These are phyloP conservation scores for Daucus carota DNA, from an alignment of 129 eudicot species.

Conservation along the genomic window DNA sequence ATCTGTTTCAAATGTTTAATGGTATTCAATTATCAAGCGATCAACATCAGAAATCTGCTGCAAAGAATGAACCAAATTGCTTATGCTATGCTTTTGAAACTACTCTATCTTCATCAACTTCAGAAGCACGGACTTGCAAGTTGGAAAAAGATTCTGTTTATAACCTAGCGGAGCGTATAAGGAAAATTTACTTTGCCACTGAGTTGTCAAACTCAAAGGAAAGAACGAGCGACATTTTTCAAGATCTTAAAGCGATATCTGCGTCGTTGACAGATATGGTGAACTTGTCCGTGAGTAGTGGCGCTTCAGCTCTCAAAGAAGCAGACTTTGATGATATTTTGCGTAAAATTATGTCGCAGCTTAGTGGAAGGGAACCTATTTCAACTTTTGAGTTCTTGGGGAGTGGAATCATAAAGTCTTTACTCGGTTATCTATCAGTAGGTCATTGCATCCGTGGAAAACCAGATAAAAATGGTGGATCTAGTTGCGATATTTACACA, in stretches of 20 bases:
- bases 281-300: slow-evolving; percentile 10
- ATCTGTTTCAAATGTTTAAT: slow-evolving; percentile 44
- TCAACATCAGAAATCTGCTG: slow-evolving; percentile 30
- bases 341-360: slow-evolving; percentile 54
- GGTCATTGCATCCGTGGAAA: slow-evolving; percentile 29
- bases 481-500: slow-evolving; percentile 15
- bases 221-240: slow-evolving; percentile 61
- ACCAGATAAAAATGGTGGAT: slow-evolving; percentile 1
- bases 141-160: slow-evolving; percentile 55
- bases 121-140: slow-evolving; percentile 47
- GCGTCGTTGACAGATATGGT: slow-evolving; percentile 38
- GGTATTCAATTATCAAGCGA: slow-evolving; percentile 36
- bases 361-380: slow-evolving; percentile 59
- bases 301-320: slow-evolving; percentile 26
- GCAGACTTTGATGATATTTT: slow-evolving; percentile 39
- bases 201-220: slow-evolving; percentile 36
- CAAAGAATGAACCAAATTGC: slow-evolving; percentile 35
- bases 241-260: slow-evolving; percentile 60
- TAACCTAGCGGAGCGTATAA: slow-evolving; percentile 51
- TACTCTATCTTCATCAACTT: slow-evolving; percentile 26
- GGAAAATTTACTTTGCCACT: slow-evolving; percentile 39
- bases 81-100: slow-evolving; percentile 66
- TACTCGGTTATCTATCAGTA: slow-evolving; percentile 41
- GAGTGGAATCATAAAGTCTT: slow-evolving; percentile 70
- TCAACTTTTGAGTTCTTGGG: slow-evolving; percentile 90